Conservation (phyloP, 2,329 filamentous ascomycete species). For the Scedosporium aurantiacum region DNA sequence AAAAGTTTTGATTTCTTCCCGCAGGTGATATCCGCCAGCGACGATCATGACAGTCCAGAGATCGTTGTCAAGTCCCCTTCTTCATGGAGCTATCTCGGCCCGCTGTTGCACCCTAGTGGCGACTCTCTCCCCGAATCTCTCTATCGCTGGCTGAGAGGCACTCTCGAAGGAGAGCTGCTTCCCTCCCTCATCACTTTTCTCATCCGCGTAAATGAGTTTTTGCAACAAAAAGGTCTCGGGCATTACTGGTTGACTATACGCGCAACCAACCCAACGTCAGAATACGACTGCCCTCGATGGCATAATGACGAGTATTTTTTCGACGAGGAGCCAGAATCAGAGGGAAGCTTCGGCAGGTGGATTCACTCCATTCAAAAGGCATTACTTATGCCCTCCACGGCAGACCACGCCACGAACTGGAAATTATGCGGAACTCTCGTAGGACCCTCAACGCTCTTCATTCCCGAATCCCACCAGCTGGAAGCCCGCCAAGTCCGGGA, state of each 20-base stretch:
- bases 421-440: constrained; percentile 36
- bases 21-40: background rate
- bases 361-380: background rate
- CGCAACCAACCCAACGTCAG: constrained; percentile 28
- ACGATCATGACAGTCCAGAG: background rate
- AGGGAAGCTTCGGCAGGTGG: background rate
- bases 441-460: constrained; percentile 34
- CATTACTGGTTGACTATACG: constrained; percentile 38
- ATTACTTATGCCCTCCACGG: background rate
- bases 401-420: constrained; percentile 25
- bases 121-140: constrained; percentile 12
- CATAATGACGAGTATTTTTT: constrained; percentile 40
- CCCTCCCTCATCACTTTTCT: constrained; percentile 28
- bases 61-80: constrained; percentile 17
- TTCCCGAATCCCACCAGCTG: constrained; percentile 18
- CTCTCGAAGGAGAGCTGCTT: constrained; percentile 23
- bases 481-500: constrained; percentile 22
- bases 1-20: background rate
- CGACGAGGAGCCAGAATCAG: constrained; percentile 11
- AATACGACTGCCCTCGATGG: constrained; percentile 35
- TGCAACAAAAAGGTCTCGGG: constrained; percentile 21
- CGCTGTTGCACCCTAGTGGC: constrained; percentile 19
- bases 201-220: constrained; percentile 23
- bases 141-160: constrained; percentile 24
- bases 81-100: constrained; percentile 34